Conservation (phyloP, 495 filamentous ascomycete species). For the Polyplosphaeria fusca region DNA sequence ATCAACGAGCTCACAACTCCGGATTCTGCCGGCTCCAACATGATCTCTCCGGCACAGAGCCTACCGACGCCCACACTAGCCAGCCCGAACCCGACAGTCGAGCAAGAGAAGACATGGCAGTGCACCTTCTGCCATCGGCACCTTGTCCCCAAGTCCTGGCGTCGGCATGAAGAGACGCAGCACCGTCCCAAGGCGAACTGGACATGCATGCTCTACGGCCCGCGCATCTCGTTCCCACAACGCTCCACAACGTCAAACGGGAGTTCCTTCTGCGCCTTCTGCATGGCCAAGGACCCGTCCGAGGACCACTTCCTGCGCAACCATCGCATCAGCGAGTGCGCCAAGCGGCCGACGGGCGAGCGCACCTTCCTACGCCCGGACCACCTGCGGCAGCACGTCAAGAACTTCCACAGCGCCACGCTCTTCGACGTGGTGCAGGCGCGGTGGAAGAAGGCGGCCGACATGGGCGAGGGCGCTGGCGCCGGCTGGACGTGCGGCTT, state of each 20-base stretch:
- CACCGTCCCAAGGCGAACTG: conserved; percentile 26
- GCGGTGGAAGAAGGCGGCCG: conserved; percentile 23
- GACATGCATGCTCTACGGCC: conserved; percentile 34
- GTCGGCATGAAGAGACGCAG: conserved; percentile 36
- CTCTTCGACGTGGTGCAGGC: conserved; percentile 19
- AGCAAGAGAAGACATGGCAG: conserved; percentile 24
- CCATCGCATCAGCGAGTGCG: conserved; percentile 29
- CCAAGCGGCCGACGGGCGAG: conserved; percentile 7
- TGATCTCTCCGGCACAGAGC: not conserved
- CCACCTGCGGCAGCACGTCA: conserved; percentile 32
- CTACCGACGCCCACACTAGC: not conserved
- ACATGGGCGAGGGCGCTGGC: not conserved
- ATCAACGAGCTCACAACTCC: conserved; percentile 1
- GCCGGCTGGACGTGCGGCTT: conserved; percentile 27
- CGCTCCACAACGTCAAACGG: not conserved
- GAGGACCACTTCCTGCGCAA: conserved; percentile 23
- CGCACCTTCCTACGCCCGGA: conserved; percentile 30
- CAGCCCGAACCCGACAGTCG: not conserved
- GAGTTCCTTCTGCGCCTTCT: conserved; percentile 30
- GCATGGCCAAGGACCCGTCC: conserved; percentile 18
- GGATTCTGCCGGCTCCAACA: not conserved
- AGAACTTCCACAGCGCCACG: conserved; percentile 24
- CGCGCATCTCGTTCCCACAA: conserved; percentile 14
- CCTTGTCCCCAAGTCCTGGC: conserved; percentile 32
- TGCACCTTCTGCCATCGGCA: conserved; percentile 29